phyloP scores from a whole-genome alignment of 129 eudicot species.

The Cynara cardunculus region DNA sequence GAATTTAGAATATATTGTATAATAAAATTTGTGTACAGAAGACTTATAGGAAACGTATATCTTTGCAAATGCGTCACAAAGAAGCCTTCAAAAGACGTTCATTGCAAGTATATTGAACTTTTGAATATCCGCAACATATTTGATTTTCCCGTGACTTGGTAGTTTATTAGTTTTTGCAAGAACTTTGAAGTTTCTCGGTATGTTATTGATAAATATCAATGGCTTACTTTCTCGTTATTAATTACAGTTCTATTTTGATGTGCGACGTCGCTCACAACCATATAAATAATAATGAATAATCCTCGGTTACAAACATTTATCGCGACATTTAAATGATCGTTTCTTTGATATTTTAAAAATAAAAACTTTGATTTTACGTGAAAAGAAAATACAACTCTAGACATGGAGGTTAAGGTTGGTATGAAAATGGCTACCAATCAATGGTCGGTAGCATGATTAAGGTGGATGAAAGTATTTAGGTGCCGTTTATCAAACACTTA shows the following conservation, averaged over 20 bases:
- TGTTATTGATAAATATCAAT: background rate
- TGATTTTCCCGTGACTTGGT: background rate
- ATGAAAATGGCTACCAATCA: conserved; percentile 5
- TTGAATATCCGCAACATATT: background rate
- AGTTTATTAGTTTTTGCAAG: background rate
- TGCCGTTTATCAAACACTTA: too few relatives aligned
- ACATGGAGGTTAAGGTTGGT: background rate
- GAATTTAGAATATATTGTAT: background rate
- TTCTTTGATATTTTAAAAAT: background rate
- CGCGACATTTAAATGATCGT: background rate
- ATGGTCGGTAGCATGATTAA: conserved; percentile 19
- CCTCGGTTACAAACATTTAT: background rate
- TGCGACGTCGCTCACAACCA: background rate
- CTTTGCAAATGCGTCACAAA: background rate
- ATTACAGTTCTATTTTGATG: background rate
- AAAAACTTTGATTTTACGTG: background rate
- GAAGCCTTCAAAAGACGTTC: background rate
- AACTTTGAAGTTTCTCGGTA: background rate
- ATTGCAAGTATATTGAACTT: background rate
- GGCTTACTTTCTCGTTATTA: too few relatives aligned
- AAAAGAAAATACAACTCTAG: background rate
- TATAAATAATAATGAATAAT: background rate
- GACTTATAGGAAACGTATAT: background rate
- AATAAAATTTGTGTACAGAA: background rate
- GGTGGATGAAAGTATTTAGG: background rate